Conservation (phyloP, 768 basidiomycete genomes). For the Rhodotorula paludigena region DNA sequence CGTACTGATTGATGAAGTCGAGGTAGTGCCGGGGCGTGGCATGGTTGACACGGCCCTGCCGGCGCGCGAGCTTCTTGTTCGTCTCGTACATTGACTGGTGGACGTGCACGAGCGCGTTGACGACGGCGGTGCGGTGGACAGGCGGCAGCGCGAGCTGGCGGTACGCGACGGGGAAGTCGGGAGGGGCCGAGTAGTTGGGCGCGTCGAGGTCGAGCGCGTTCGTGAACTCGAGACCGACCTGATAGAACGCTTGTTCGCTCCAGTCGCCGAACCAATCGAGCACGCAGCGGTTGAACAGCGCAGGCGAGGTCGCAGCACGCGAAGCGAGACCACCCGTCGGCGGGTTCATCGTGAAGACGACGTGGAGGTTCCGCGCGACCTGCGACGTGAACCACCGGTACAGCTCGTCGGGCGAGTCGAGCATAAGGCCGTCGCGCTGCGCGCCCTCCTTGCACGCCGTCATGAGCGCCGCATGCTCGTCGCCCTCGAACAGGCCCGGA, state of each 20-base stretch:
- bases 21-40: slow-evolving; percentile 96
- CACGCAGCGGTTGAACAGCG: slow-evolving; percentile 97
- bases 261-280: slow-evolving; percentile 99
- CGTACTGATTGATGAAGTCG: slow-evolving; percentile 98
- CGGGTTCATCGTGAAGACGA: slow-evolving; percentile 99
- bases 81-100: slow-evolving; percentile 83
- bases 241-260: slow-evolving; percentile 97
- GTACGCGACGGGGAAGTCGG: slow-evolving; percentile 82
- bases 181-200: slow-evolving; percentile 69
- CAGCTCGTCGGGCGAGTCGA: slow-evolving; percentile 94
- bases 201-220: slow-evolving; percentile 86
- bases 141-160: slow-evolving; percentile 80
- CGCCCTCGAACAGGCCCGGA: slow-evolving; percentile 99
- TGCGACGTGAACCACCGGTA: slow-evolving; percentile 99
- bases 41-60: slow-evolving; percentile 93
- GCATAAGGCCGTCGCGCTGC: slow-evolving; percentile 95
- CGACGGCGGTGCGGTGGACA: slow-evolving; percentile 77
- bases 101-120: slow-evolving; percentile 88
- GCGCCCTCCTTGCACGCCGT: slow-evolving; percentile 99
- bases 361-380: slow-evolving; percentile 94
- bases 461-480: slow-evolving; percentile 95
- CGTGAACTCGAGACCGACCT: slow-evolving; percentile 96
- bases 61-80: slow-evolving; percentile 79
- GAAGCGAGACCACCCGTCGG: slow-evolving; percentile 93
- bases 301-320: slow-evolving; percentile 93